These are phyloP conservation scores for Casuarina cunninghamiana DNA, from an alignment of 306 rosid genomes.

Conservation along the genomic window DNA sequence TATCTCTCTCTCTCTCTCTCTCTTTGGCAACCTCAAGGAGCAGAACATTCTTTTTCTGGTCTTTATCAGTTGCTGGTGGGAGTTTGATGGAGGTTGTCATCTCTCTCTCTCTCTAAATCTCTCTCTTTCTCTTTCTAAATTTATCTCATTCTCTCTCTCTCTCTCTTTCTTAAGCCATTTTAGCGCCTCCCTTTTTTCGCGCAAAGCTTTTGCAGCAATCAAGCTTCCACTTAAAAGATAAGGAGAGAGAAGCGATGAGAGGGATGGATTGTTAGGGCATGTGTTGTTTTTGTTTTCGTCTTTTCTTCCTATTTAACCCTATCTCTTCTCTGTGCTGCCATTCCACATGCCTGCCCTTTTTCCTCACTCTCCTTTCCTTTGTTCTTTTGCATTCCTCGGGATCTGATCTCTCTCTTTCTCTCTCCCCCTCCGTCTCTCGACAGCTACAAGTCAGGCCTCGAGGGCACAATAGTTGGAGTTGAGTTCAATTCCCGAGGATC, in stretches of 20 bases:
- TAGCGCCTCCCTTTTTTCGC: constrained; percentile 67
- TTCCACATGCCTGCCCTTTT: constrained; percentile 36
- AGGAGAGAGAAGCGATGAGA: constrained; percentile 51
- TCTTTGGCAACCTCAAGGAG: constrained; percentile 29
- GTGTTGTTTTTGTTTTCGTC: constrained; percentile 32
- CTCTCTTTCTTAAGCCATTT: constrained; percentile 42
- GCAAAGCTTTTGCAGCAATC: constrained; percentile 81
- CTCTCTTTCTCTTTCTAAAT: constrained; percentile 27
- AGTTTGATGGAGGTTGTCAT: constrained; percentile 42
- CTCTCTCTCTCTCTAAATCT: constrained; percentile 38
- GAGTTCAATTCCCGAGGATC: constrained; percentile 62
- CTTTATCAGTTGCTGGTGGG: constrained; percentile 78
- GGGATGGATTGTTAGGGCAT: constrained; percentile 58
- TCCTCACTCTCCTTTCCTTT: constrained; percentile 2
- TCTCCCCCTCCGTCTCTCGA: constrained; percentile 12
- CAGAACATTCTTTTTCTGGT: constrained; percentile 41
- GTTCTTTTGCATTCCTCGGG: constrained; percentile 51
- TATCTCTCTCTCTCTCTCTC: constrained; percentile 7
- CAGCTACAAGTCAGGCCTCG: constrained; percentile 20
- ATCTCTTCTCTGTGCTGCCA: constrained; percentile 45
- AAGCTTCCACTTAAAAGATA: constrained; percentile 64
- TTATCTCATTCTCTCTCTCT: constrained; percentile 23
- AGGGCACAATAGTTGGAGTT: constrained; percentile 4
- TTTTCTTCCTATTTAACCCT: constrained; percentile 57
- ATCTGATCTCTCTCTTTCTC: constrained; percentile 47